Evolutionary conservation across 345 rosid genomes (phyloP).

Genomic region (Triadica sebifera): DNA sequence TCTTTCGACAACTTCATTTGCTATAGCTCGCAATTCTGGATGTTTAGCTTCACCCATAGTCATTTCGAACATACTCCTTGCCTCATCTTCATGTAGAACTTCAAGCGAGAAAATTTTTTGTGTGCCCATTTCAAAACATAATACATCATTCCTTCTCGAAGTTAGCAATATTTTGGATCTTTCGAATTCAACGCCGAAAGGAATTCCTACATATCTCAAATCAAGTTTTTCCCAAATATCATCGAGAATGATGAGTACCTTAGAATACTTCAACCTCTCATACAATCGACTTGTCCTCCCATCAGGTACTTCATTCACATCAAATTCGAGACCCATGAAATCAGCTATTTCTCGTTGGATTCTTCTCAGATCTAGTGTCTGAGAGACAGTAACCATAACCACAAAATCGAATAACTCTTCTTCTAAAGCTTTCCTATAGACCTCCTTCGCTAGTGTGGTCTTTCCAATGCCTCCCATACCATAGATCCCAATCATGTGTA

Average conservation of each 20-base stretch:
- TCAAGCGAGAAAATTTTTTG: not conserved
- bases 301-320: too few species aligned
- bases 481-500: too few species aligned
- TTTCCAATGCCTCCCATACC: too few species aligned
- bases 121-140: not conserved
- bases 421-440: not conserved
- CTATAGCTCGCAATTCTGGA: not conserved
- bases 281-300: not conserved
- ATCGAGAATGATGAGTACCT: conserved; percentile 6
- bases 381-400: not conserved
- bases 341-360: not conserved
- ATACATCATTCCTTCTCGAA: not conserved
- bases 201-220: conserved; percentile 3
- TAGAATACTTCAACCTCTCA: not conserved
- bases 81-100: not conserved
- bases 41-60: not conserved
- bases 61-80: conserved; percentile 3
- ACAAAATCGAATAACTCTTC: not conserved
- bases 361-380: not conserved
- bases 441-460: not conserved
- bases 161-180: not conserved
- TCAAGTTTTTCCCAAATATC: conserved; percentile 7
- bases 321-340: not conserved
- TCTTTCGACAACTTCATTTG: not conserved
- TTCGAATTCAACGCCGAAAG: not conserved